Evolutionary conservation across 768 basidiomycete species (phyloP).

Genomic region (Leccinellum rugosiceps): DNA sequence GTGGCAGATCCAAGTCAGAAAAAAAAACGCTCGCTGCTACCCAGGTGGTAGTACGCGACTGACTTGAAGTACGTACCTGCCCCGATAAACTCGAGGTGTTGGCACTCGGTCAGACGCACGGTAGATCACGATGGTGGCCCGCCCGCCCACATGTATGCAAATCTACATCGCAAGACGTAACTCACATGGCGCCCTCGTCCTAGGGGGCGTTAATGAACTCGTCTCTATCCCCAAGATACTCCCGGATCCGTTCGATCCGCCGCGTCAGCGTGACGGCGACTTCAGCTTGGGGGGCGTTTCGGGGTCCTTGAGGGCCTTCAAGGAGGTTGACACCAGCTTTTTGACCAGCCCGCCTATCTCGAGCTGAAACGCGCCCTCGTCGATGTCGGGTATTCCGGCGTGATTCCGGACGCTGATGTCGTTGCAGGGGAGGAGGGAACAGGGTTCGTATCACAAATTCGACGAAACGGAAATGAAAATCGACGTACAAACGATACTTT

Average conservation of each 20-base stretch:
- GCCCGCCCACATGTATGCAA: too few relatives aligned
- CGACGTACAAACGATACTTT: slow-evolving; percentile 45
- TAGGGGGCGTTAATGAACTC: slow-evolving; percentile 52
- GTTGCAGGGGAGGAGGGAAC: background rate
- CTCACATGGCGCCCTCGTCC: slow-evolving; percentile 48
- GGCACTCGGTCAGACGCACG: slow-evolving; percentile 37
- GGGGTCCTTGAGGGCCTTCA: slow-evolving; percentile 49
- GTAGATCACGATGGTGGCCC: background rate
- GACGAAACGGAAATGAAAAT: background rate
- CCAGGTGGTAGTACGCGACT: too few relatives aligned
- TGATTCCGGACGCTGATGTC: slow-evolving; percentile 47
- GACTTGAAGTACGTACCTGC: slow-evolving; percentile 58
- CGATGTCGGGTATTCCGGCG: slow-evolving; percentile 49
- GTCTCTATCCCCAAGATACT: slow-evolving; percentile 54
- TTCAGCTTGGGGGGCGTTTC: slow-evolving; percentile 37
- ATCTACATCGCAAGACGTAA: slow-evolving; percentile 23
- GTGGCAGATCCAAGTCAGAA: background rate
- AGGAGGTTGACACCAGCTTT: slow-evolving; percentile 38
- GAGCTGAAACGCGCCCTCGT: slow-evolving; percentile 45
- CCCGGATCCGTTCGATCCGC: slow-evolving; percentile 48
- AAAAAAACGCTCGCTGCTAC: background rate
- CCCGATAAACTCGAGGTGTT: slow-evolving; percentile 55
- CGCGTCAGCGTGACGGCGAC: slow-evolving; percentile 52
- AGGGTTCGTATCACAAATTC: background rate
- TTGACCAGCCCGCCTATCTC: slow-evolving; percentile 53